These are phyloP conservation scores for Chimonanthus praecox DNA, from an alignment of 164 flowering plant species.

Conservation along the genomic window DNA sequence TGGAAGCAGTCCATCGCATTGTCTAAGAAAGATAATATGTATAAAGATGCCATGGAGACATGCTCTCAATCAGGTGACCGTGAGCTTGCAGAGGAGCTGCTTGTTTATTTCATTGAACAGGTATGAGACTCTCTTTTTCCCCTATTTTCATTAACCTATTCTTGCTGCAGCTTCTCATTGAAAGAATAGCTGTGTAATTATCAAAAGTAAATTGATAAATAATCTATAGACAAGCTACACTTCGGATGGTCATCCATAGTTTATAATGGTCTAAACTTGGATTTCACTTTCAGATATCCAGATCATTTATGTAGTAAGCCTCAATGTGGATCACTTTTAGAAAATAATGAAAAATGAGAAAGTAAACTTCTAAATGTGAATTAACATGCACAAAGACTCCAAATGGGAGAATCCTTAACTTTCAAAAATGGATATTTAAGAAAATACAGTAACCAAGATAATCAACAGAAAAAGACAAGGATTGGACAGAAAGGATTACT, in stretches of 20 bases:
- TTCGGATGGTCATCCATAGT: too few species aligned
- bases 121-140: conserved; percentile 25
- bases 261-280: background rate
- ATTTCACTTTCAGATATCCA: too few species aligned
- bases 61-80: conserved; percentile 96
- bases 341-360: too few species aligned
- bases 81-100: conserved; percentile 94
- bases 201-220: too few species aligned
- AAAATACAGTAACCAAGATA: too few species aligned
- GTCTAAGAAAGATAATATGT: conserved; percentile 94
- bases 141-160: background rate
- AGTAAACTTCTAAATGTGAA: too few species aligned
- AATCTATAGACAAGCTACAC: too few species aligned
- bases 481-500: too few species aligned
- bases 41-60: conserved; percentile 99
- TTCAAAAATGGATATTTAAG: background rate
- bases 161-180: too few species aligned
- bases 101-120: conserved; percentile 96
- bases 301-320: background rate
- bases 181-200: too few species aligned
- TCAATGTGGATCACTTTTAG: background rate
- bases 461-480: too few species aligned
- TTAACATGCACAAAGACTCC: background rate
- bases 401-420: background rate
- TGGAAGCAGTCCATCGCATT: conserved; percentile 99